Base-by-base conservation (phyloP, 805 yeast species). In the Hanseniaspora lindneri region DNA sequence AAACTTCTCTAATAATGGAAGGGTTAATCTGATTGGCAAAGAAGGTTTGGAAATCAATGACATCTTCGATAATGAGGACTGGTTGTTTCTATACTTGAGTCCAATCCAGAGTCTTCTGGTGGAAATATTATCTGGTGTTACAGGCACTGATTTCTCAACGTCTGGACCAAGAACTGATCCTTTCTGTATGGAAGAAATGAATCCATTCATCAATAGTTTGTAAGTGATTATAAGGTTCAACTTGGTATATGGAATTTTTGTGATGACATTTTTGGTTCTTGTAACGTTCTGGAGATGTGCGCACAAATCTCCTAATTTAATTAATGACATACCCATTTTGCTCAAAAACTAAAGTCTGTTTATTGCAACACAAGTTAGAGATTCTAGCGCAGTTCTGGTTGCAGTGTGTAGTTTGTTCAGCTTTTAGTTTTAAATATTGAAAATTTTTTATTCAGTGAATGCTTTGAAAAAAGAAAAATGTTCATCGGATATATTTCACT, bases 81-180 rank as follows among this genome's bases (percentile, higher is more conserved):
- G 69, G 59, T 80, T 77, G 54, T 85, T 76, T 60, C 89, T 76
- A 64, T 92, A 92, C 63, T 92, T 92, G 62, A 92, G 69, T 2
- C 88, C 94, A 19, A 92, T 64, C 98, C 98, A 92, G 44, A 92
- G 72, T 56, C 94, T 74, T 59, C 97, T 77, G 1, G 88, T 74
- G 17, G 94, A 66, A 27, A 92, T 76, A 60, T 89, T 88, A 60
- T 84, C 95, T 29, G 82, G 87, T 0, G 97, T 87, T 20, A 78
- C 83, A 37, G 81, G 87, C 3, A 77, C 77, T 0, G 88, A 81
- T 1, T 68, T 68, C 13, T 44, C 42, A 39, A 68, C 61, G 62
- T 92, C 97, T 13, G 98, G 97, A 1, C 96, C 95, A 9, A 73
- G 61, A 1, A 76, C 69, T 8, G 89, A 82, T 2, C 98, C 98